phyloP scores from a whole-genome alignment of 345 rosid species.

The Eucalyptus caleyi region DNA sequence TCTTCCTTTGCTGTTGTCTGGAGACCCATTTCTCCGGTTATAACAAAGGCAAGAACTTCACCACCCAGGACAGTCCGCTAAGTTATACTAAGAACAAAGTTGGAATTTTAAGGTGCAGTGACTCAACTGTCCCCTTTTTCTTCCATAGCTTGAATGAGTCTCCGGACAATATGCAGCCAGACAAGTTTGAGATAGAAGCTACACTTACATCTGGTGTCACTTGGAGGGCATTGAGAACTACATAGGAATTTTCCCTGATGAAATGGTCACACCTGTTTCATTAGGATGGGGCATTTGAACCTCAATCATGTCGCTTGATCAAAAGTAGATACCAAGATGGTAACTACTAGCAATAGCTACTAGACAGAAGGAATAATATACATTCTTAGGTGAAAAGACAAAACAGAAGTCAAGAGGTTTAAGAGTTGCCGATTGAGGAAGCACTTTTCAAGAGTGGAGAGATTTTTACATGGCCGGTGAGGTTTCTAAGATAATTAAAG shows the following conservation, averaged over 20 bases:
- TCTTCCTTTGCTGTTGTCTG: conserved; percentile 28
- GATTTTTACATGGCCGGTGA: neutral
- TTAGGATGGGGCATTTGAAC: conserved; percentile 16
- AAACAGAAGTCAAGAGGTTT: neutral
- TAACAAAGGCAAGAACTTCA: conserved; percentile 62
- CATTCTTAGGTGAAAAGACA: neutral
- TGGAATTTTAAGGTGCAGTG: conserved; percentile 30
- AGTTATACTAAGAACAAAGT: conserved; percentile 35
- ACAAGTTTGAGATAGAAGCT: neutral
- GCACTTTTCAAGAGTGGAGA: neutral
- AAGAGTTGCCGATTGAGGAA: neutral
- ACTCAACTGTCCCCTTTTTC: neutral
- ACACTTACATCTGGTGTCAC: conserved; percentile 39
- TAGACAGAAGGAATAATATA: neutral
- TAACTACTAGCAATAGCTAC: neutral
- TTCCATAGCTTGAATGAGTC: conserved; percentile 27
- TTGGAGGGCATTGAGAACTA: conserved; percentile 28
- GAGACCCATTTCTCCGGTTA: conserved; percentile 14
- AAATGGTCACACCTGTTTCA: neutral
- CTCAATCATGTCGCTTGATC: conserved; percentile 6
- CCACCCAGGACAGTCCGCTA: conserved; percentile 29
- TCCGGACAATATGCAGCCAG: conserved; percentile 32
- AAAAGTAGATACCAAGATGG: neutral
- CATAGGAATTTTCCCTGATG: neutral
- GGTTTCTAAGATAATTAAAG: neutral